Conservation (phyloP, 805 yeast genomes). For the Torulaspora quercuum region DNA sequence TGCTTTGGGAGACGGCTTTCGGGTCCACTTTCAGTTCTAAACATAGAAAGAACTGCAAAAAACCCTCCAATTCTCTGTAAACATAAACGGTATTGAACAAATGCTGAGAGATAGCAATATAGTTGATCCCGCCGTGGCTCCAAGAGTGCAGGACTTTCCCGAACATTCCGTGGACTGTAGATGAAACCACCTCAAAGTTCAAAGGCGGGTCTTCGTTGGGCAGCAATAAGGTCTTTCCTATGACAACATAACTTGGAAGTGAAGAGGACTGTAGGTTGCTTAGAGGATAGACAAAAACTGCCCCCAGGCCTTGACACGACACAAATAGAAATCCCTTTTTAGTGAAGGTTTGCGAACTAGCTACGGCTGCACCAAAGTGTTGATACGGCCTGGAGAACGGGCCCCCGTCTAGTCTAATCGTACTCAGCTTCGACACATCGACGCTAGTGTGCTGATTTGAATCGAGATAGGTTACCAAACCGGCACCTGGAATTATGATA, state of each 20-base stretch:
- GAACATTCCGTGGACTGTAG: slow-evolving; percentile 27
- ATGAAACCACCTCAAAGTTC: slow-evolving; percentile 12
- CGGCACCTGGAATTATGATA: slow-evolving; percentile 16
- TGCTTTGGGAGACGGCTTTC: slow-evolving; percentile 24
- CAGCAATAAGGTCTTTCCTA: slow-evolving; percentile 10
- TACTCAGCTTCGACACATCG: slow-evolving; percentile 10
- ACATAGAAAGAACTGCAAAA: slow-evolving; percentile 12
- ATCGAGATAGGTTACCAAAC: slow-evolving; percentile 20
- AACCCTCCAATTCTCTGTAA: slow-evolving; percentile 18
- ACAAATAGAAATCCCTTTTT: slow-evolving; percentile 17
- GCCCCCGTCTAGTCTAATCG: slow-evolving; percentile 14
- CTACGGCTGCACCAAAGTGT: slow-evolving; percentile 24
- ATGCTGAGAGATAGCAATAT: slow-evolving; percentile 26
- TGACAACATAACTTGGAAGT: slow-evolving; percentile 18
- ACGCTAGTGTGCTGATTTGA: slow-evolving; percentile 8
- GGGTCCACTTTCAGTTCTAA: slow-evolving; percentile 14
- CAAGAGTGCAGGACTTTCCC: slow-evolving; percentile 19
- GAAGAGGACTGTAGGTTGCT: slow-evolving; percentile 12
- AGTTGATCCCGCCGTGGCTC: slow-evolving; percentile 13
- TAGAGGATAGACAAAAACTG: slow-evolving; percentile 18
- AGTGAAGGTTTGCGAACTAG: slow-evolving; percentile 9
- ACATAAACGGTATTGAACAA: slow-evolving; percentile 23
- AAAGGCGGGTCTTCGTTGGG: slow-evolving; percentile 13
- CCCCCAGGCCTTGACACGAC: slow-evolving; percentile 24
- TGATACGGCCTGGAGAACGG: slow-evolving; percentile 20